phyloP scores from a whole-genome alignment of 2,329 filamentous ascomycete genomes.

The Botrytis elliptica region DNA sequence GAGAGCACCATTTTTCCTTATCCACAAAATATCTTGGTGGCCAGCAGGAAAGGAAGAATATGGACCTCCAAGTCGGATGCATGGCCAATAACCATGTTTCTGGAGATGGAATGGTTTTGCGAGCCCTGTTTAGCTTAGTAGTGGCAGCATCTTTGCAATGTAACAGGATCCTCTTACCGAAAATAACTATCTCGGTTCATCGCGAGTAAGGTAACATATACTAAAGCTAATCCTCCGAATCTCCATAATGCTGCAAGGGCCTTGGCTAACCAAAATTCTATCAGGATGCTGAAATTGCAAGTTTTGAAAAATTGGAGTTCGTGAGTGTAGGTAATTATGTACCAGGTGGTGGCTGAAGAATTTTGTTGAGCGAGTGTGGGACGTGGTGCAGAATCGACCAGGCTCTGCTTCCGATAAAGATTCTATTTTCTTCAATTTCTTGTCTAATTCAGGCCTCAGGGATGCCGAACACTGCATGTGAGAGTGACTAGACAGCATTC shows the following conservation, averaged over 20 bases:
- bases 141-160: constrained; percentile 2
- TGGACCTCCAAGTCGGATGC: not conserved
- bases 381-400: constrained; percentile 8
- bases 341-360: constrained; percentile 4
- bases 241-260: not conserved
- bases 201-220: constrained; percentile 4
- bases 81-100: constrained; percentile 11
- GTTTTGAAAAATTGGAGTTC: not conserved
- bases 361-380: constrained; percentile 10
- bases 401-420: constrained; percentile 6
- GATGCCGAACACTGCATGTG: constrained; percentile 4
- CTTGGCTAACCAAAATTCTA: not conserved
- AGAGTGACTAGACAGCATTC: constrained; percentile 4
- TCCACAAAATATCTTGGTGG: not conserved
- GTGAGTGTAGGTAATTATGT: not conserved
- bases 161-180: constrained; percentile 4
- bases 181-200: not conserved
- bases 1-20: not conserved
- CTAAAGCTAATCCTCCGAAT: not conserved
- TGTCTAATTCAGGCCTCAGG: not conserved
- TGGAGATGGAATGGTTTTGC: constrained; percentile 4
- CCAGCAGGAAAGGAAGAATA: not conserved
- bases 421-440: not conserved
- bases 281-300: not conserved
- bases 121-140: not conserved